phyloP scores from a whole-genome alignment of 371 early-diverging fungal species.

The Syncephalastrum contaminatum region DNA sequence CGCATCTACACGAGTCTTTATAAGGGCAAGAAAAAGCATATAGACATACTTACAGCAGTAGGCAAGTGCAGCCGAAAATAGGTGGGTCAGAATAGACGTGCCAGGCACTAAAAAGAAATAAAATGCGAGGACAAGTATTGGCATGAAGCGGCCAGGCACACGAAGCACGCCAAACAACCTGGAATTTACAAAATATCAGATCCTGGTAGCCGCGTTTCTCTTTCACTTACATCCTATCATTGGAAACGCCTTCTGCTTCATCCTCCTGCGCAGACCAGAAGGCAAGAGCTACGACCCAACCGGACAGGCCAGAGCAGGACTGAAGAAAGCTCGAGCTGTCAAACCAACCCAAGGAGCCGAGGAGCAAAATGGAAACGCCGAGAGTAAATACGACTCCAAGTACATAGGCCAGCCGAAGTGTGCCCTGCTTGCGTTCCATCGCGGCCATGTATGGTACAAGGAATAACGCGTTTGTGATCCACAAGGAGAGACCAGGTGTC shows the following conservation, averaged over 20 bases:
- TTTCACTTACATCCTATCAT: conserved; percentile 26
- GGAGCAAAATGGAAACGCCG: conserved; percentile 5
- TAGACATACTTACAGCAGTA: conserved; percentile 16
- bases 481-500: conserved; percentile 10
- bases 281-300: conserved; percentile 23
- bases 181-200: neutral
- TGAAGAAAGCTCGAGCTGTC: conserved; percentile 3
- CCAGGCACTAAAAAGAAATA: conserved; percentile 25
- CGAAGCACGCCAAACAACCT: conserved; percentile 29
- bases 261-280: conserved; percentile 23
- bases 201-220: too few relatives aligned
- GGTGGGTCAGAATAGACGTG: conserved; percentile 18
- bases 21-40: neutral
- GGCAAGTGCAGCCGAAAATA: conserved; percentile 11
- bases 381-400: conserved; percentile 12
- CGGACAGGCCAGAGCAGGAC: conserved; percentile 20
- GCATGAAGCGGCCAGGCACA: conserved; percentile 20
- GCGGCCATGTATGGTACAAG: conserved; percentile 17
- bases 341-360: neutral
- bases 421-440: conserved; percentile 20
- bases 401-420: conserved; percentile 12
- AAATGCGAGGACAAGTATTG: conserved; percentile 17
- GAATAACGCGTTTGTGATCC: conserved; percentile 18
- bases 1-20: conserved; percentile 1
- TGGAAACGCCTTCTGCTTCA: conserved; percentile 10